Percentiles rank a stretch among this genome's conserved stretches.
These are phyloP conservation scores for Spiromastix sp. DNA, from an alignment of 2,329 filamentous ascomycete species.

Conservation along the genomic window DNA sequence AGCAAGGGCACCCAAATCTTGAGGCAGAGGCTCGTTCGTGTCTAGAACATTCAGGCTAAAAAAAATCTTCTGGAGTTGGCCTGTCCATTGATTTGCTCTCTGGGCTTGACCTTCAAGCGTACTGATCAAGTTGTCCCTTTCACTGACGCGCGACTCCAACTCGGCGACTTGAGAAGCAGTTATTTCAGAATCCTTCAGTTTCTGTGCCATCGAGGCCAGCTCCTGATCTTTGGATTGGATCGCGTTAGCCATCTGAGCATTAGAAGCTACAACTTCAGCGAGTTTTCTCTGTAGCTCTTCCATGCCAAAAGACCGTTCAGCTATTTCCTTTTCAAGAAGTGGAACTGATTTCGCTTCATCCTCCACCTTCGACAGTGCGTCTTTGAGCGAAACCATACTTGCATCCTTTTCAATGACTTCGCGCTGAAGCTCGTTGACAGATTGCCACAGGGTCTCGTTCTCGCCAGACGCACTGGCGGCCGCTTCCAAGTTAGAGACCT, in stretches of 20 bases:
- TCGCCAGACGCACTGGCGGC: slow-evolving; percentile 3
- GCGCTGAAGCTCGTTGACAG: slow-evolving; percentile 11
- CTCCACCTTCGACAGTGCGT: slow-evolving; percentile 17
- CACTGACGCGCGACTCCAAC: neutral
- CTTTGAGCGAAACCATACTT: slow-evolving; percentile 14
- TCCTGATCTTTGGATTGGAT: slow-evolving; percentile 5
- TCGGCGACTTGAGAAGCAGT: neutral
- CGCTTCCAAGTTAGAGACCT: slow-evolving; percentile 7
- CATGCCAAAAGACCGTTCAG: slow-evolving; percentile 13
- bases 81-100: neutral
- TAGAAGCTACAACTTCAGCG: slow-evolving; percentile 18
- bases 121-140: slow-evolving; percentile 2
- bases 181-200: neutral
- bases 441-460: slow-evolving; percentile 6
- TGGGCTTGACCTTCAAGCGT: neutral
- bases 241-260: slow-evolving; percentile 9
- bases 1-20: slow-evolving; percentile 15
- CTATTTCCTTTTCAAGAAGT: slow-evolving; percentile 18
- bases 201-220: slow-evolving; percentile 4
- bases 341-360: slow-evolving; percentile 18
- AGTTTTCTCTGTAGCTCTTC: slow-evolving; percentile 16
- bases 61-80: slow-evolving; percentile 14
- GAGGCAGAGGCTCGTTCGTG: slow-evolving; percentile 11
- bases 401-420: slow-evolving; percentile 23
- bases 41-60: slow-evolving; percentile 10